Evolutionary conservation across 2,329 filamentous ascomycete species (phyloP).

Genomic region (Aspergillus bombycis): DNA sequence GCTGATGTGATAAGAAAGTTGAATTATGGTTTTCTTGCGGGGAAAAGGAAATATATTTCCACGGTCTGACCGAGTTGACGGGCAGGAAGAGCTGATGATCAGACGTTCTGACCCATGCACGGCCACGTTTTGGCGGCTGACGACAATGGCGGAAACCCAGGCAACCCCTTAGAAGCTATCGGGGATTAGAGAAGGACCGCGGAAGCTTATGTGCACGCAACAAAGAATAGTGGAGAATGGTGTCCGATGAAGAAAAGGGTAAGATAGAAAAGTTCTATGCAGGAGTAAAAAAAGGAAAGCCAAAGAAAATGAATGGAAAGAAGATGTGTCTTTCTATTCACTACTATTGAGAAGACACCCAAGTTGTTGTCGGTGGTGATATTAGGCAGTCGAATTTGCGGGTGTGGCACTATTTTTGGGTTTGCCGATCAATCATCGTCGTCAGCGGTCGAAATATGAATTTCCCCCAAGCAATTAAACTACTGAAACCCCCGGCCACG

Average conservation of each 20-base stretch:
- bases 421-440: conserved; percentile 5
- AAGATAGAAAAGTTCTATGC: neutral
- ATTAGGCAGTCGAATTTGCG: conserved; percentile 4
- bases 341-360: no score
- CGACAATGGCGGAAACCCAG: conserved; percentile 5
- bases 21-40: neutral
- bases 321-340: no score
- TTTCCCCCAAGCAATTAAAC: conserved; percentile 1
- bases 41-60: conserved; percentile 6
- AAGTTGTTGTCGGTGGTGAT: neutral
- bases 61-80: neutral
- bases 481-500: neutral
- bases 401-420: conserved; percentile 1
- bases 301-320: neutral
- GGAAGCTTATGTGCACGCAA: neutral
- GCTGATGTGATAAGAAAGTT: neutral
- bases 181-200: neutral
- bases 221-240: neutral
- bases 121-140: conserved; percentile 14
- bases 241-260: neutral
- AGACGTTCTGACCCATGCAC: conserved; percentile 9
- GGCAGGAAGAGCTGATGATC: neutral
- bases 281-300: neutral
- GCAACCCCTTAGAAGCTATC: neutral
- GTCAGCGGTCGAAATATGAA: neutral